Percentiles rank a stretch among this genome's conserved stretches.
These are phyloP conservation scores for Pestalotiopsis sp. DNA, from an alignment of 2,329 filamentous ascomycete species.

Conservation along the genomic window DNA sequence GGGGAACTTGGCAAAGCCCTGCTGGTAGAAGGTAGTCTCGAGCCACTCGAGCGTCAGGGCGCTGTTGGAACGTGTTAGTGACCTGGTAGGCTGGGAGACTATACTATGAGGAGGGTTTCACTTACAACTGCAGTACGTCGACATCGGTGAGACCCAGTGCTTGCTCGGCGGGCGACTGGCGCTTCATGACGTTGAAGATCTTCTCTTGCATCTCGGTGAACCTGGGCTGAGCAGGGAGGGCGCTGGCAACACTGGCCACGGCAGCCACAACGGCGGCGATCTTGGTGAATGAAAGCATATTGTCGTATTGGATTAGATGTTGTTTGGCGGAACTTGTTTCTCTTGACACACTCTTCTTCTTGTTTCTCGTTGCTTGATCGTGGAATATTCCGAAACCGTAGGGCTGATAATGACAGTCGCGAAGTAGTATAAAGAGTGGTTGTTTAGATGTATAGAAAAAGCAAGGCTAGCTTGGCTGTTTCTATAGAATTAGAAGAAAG, in stretches of 20 bases:
- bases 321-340: conserved; percentile 11
- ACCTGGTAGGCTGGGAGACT: conserved; percentile 14
- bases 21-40: conserved; percentile 72
- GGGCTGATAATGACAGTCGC: conserved; percentile 18
- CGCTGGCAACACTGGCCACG: conserved; percentile 48
- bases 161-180: conserved; percentile 51
- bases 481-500: conserved; percentile 31
- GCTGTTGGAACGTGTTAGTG: conserved; percentile 38
- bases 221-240: conserved; percentile 47
- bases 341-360: conserved; percentile 26
- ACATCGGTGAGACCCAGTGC: conserved; percentile 52
- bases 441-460: conserved; percentile 23
- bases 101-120: conserved; percentile 7
- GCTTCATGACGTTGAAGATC: conserved; percentile 50
- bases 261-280: conserved; percentile 42
- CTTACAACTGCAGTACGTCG: conserved; percentile 63
- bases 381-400: conserved; percentile 16
- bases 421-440: conserved; percentile 17
- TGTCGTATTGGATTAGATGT: conserved; percentile 30
- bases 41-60: conserved; percentile 76
- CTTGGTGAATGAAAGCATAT: conserved; percentile 52
- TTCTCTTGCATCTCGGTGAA: conserved; percentile 46
- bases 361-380: conserved; percentile 18
- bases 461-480: conserved; percentile 44
- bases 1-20: conserved; percentile 70